A percentile compares a stretch with the other conserved stretches of the same genome.
These are phyloP conservation scores for Phytomonas sp. DNA, from an alignment of 208 protist species.

Conservation along the genomic window DNA sequence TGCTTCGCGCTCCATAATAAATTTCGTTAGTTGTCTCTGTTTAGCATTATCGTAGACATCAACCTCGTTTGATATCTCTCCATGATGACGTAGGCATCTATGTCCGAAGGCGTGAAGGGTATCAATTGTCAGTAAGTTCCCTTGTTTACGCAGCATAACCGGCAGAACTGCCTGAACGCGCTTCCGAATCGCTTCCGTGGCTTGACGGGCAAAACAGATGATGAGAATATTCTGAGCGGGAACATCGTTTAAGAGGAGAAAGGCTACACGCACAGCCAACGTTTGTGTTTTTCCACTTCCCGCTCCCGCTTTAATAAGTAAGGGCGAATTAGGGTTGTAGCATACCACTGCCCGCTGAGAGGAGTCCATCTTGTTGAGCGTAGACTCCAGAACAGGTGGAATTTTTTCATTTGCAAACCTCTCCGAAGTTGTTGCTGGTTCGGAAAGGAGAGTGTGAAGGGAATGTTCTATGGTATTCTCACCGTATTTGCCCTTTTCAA, in stretches of 20 bases:
- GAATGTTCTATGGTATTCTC: no score
- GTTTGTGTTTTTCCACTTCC: constrained; percentile 88
- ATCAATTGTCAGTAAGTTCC: constrained; percentile 52
- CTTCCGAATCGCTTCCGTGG: constrained; percentile 62
- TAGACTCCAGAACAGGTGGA: background rate
- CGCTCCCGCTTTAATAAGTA: constrained; percentile 71
- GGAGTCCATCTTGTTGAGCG: constrained; percentile 27
- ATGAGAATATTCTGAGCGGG: constrained; percentile 54
- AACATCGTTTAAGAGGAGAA: constrained; percentile 44
- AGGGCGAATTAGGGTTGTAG: constrained; percentile 25
- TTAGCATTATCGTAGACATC: constrained; percentile 50
- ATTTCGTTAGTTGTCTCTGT: constrained; percentile 42
- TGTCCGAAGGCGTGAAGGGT: constrained; percentile 83
- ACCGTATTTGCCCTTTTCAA: no score
- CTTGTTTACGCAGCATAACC: constrained; percentile 10
- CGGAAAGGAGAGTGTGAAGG: background rate
- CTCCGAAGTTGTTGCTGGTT: background rate
- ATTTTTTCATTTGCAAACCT: background rate
- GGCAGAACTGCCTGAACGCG: constrained; percentile 46
- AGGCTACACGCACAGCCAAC: constrained; percentile 70
- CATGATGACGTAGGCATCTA: constrained; percentile 69
- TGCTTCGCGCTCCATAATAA: constrained; percentile 54
- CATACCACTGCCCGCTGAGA: constrained; percentile 45
- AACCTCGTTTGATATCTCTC: constrained; percentile 26
- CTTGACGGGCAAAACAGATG: constrained; percentile 81